Base-by-base conservation (phyloP, 2,329 filamentous ascomycete species). In the Venturia asperata region DNA sequence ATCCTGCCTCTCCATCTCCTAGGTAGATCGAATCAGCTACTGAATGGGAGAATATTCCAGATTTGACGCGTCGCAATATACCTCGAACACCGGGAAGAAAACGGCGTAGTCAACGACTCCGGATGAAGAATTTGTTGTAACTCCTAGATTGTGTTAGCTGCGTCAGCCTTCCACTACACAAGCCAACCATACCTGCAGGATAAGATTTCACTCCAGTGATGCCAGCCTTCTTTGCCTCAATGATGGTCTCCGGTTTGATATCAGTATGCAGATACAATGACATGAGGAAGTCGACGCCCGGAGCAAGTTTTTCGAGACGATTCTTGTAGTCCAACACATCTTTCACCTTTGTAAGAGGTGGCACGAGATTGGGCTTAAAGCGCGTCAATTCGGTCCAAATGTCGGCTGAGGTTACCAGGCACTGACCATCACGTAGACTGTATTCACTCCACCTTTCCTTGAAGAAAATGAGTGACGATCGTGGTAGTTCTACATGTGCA, bases 1-100 rank as follows among this genome's bases (percentile, higher is more conserved):
- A 69, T 87, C 86, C 69, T 92, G 85, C 67, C 87, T 79, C 74
- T 96, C 89, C 92, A 97, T 97, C 69, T 90, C 89, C n/a, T 58
- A 19, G 13, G 15, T 5, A 3, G 9, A 5, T 58, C 30, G 15
- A 37, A n/a, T 58, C 47, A 52, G 21, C 47, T 27, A 27, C 10
- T 52, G 21, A 15, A 27, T 15, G 11, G 47, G 19, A 27, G 9
- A 15, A 52, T 52, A 21, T 21, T 52, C 21, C 7, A 15, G 5
- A 10, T 11, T 24, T 11, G 47, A 13, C 11, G 5, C 3, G 11
- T 52, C 47, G 21, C 5, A 21, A 11, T 17, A 27, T 58, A 58
- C 52, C 27, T 82, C 84, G 73, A 97, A 96, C 17, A 93, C 89
- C 7, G 86, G 84, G 73, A 89, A 89, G 77, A 91, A 93, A 41